Evolutionary conservation across 768 basidiomycete species (phyloP).

Genomic region (Auricularia sp.): DNA sequence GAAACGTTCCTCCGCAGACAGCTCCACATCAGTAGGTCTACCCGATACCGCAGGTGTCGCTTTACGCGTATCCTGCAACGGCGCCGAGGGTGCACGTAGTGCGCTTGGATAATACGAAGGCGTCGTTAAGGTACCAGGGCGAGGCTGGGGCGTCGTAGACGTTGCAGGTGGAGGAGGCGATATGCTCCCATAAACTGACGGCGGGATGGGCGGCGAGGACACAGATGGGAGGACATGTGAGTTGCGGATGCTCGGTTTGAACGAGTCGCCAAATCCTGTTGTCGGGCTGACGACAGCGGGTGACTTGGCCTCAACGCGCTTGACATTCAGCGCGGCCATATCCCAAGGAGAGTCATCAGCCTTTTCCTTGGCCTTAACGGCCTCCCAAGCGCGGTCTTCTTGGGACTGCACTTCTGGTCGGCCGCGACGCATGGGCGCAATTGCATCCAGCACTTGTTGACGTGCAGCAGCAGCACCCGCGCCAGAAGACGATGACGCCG

Average conservation of each 20-base stretch:
- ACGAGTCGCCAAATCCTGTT: slow-evolving; percentile 52
- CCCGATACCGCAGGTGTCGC: slow-evolving; percentile 17
- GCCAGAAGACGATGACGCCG: slow-evolving; percentile 10
- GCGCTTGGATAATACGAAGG: not conserved
- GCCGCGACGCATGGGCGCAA: slow-evolving; percentile 69
- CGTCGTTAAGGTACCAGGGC: not conserved
- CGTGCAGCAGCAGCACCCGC: slow-evolving; percentile 47
- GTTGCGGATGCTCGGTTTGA: slow-evolving; percentile 12
- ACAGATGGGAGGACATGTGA: slow-evolving; percentile 1
- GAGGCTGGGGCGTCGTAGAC: slow-evolving; percentile 4
- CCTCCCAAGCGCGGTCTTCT: slow-evolving; percentile 42
- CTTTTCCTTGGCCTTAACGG: slow-evolving; percentile 18
- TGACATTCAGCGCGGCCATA: slow-evolving; percentile 6
- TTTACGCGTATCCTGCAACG: slow-evolving; percentile 24
- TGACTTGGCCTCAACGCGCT: slow-evolving; percentile 15
- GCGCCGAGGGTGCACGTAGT: not conserved
- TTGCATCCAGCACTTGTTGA: slow-evolving; percentile 70
- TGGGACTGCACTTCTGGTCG: slow-evolving; percentile 38
- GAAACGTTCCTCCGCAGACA: slow-evolving; percentile 61
- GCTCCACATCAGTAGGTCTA: slow-evolving; percentile 23
- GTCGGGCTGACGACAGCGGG: not conserved
- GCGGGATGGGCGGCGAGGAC: not conserved
- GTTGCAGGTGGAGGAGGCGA: slow-evolving; percentile 5
- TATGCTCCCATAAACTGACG: not conserved
- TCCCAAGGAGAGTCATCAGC: not conserved